Evolutionary conservation across 176 grass and related monocot species (phyloP).

Genomic region (sorghum (Sorghum bicolor)): DNA sequence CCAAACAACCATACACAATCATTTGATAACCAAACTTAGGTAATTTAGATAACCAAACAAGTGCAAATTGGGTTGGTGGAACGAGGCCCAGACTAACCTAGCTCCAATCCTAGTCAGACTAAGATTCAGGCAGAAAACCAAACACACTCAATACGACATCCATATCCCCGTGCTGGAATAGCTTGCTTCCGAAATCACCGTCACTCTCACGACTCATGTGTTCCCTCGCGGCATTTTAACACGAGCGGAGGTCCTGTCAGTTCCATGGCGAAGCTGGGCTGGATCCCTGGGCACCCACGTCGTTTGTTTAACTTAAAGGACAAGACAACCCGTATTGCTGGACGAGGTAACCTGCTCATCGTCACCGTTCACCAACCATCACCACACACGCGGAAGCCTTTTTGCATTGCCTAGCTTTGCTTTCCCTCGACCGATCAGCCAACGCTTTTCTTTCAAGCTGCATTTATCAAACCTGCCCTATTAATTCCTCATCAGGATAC

Average conservation of each 20-base stretch:
- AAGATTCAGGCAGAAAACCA: too few species aligned
- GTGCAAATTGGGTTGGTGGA: too few species aligned
- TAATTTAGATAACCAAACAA: too few species aligned
- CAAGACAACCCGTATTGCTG: background rate
- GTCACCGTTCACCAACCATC: conserved; percentile 22
- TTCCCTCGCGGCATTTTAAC: background rate
- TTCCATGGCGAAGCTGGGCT: background rate
- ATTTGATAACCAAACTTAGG: too few species aligned
- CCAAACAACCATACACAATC: too few species aligned
- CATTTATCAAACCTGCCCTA: background rate
- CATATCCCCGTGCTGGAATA: too few species aligned
- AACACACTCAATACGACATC: too few species aligned
- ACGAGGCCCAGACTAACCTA: too few species aligned
- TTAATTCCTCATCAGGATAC: background rate
- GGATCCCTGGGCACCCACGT: background rate
- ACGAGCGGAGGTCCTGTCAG: background rate
- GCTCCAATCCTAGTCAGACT: too few species aligned
- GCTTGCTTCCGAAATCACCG: too few species aligned
- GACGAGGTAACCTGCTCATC: background rate
- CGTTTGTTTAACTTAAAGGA: background rate
- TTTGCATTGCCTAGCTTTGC: background rate
- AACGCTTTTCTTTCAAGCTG: background rate
- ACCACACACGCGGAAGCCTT: background rate
- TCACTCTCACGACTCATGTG: too few species aligned
- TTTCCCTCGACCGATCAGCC: background rate